These are phyloP conservation scores for Epichloe hybrida DNA, from an alignment of 2,329 filamentous ascomycete species.

Conservation along the genomic window DNA sequence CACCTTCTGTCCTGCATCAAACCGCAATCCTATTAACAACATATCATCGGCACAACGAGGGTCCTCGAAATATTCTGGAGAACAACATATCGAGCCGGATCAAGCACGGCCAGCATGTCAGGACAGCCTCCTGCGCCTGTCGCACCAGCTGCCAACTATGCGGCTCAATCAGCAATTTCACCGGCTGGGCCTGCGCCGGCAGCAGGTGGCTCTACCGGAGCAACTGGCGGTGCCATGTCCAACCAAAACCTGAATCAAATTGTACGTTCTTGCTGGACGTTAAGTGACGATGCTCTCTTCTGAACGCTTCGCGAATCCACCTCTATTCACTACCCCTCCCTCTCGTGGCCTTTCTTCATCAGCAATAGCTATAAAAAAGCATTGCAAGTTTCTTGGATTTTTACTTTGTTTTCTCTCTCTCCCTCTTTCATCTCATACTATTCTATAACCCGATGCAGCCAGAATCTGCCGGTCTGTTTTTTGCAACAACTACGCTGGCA, in stretches of 20 bases:
- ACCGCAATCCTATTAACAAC: neutral
- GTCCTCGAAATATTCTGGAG: too few species aligned
- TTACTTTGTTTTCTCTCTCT: neutral
- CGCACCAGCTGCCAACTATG: conserved; percentile 19
- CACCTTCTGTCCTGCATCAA: neutral
- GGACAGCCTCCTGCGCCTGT: conserved; percentile 17
- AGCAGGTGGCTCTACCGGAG: conserved; percentile 20
- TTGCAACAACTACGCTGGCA: too few species aligned
- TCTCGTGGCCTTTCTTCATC: neutral
- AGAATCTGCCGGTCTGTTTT: neutral
- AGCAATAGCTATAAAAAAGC: neutral
- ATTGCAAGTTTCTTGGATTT: too few species aligned
- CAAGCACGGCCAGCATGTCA: conserved; percentile 16
- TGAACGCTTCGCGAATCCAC: neutral
- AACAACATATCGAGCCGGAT: neutral
- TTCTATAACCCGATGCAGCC: neutral
- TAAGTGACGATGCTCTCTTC: conserved; percentile 9
- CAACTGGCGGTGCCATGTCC: conserved; percentile 38
- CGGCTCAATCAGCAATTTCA: conserved; percentile 19
- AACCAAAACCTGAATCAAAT: conserved; percentile 93
- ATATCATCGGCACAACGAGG: neutral
- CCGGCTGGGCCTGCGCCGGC: conserved; percentile 18
- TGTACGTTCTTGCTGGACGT: conserved; percentile 41
- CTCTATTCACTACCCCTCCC: neutral
- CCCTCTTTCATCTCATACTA: neutral